A percentile compares a stretch with the other conserved stretches of the same genome.
phyloP scores from a whole-genome alignment of 345 rosid genomes.

The Corchorus capsularis region DNA sequence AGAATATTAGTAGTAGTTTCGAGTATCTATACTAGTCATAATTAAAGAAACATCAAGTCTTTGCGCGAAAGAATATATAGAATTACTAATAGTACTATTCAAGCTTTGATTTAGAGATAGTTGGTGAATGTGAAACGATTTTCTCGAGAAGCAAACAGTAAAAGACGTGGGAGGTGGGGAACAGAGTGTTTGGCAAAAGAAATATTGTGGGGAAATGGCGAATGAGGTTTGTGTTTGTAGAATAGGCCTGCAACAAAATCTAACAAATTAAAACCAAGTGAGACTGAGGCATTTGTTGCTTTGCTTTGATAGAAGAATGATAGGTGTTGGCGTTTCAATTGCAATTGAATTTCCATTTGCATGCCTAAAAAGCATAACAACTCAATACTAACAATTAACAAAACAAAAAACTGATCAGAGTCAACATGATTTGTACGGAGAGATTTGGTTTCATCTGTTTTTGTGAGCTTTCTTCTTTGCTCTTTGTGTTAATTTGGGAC shows the following conservation, averaged over 20 bases:
- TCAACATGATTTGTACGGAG: not conserved
- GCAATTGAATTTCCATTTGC: not conserved
- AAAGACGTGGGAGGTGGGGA: not conserved
- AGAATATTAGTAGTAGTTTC: too few species aligned
- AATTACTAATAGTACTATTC: too few species aligned
- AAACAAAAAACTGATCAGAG: not conserved
- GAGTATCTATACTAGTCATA: too few species aligned
- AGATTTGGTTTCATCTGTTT: not conserved
- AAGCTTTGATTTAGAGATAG: too few species aligned
- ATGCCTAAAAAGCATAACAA: constrained; percentile 1
- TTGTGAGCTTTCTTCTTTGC: not conserved
- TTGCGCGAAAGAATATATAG: too few species aligned
- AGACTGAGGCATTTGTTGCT: too few species aligned
- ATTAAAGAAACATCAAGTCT: too few species aligned
- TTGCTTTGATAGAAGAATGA: not conserved
- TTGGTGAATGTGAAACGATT: not conserved
- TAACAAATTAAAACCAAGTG: not conserved
- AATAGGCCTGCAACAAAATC: not conserved
- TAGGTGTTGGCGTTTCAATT: not conserved
- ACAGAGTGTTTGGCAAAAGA: not conserved
- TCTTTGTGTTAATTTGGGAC: not conserved
- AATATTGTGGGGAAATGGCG: not conserved
- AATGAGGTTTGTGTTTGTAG: not conserved
- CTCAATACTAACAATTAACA: too few species aligned
- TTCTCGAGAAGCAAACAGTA: constrained; percentile 16